Evolutionary conservation across 2,329 filamentous ascomycete species (phyloP).

Genomic region (Thermomyces lanuginosus): DNA sequence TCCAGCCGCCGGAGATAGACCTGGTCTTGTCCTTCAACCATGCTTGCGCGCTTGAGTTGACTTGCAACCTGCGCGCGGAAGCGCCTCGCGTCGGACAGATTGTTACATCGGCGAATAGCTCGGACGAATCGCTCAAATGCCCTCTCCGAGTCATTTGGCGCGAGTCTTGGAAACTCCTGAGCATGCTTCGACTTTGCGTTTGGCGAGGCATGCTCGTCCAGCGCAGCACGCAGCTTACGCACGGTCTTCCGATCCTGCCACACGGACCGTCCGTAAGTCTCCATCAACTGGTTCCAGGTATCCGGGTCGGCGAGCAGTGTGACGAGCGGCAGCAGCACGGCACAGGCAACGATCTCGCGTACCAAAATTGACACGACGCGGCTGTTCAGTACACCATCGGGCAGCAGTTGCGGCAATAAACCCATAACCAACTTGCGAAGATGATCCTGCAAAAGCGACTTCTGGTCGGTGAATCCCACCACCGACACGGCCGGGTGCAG

Average conservation of each 20-base stretch:
- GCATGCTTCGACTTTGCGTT: conserved; percentile 48
- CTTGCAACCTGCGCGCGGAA: conserved; percentile 86
- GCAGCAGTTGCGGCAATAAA: conserved; percentile 59
- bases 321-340: conserved; percentile 70
- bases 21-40: conserved; percentile 62
- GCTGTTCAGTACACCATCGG: conserved; percentile 58
- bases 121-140: conserved; percentile 91
- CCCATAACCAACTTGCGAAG: conserved; percentile 57
- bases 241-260: conserved; percentile 93
- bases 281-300: conserved; percentile 93
- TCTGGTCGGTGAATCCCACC: conserved; percentile 69
- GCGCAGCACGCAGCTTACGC: conserved; percentile 70
- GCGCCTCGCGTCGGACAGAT: conserved; percentile 78
- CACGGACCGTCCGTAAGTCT: conserved; percentile 69
- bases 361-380: conserved; percentile 65
- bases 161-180: conserved; percentile 62
- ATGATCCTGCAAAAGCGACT: conserved; percentile 74
- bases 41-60: conserved; percentile 71
- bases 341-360: conserved; percentile 80
- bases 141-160: conserved; percentile 68
- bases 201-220: conserved; percentile 88
- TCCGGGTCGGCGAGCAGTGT: conserved; percentile 76
- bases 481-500: conserved; percentile 74
- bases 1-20: conserved; percentile 80
- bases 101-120: conserved; percentile 72